These are phyloP conservation scores for Biscogniauxia sp. DNA, from an alignment of 2,329 filamentous ascomycete species.

Conservation along the genomic window DNA sequence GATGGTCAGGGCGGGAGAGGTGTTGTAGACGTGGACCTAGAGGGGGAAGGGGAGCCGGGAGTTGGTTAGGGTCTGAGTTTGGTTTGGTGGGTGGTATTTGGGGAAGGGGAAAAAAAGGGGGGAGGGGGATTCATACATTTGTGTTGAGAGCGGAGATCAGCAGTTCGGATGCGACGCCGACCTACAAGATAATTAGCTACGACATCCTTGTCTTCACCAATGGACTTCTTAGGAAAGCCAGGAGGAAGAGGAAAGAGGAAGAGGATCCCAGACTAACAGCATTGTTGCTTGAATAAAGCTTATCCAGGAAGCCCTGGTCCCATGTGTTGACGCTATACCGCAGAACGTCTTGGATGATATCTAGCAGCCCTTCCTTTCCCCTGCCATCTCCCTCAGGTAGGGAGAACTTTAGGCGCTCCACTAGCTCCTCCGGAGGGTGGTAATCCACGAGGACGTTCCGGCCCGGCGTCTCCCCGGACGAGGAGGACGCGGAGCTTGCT, in stretches of 20 bases:
- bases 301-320: conserved; percentile 95
- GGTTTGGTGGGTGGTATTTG: no score
- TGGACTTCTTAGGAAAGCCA: not conserved
- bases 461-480: conserved; percentile 8
- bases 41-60: conserved; percentile 20
- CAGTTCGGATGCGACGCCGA: conserved; percentile 81
- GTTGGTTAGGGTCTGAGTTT: not conserved
- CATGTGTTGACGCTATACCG: conserved; percentile 96
- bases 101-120: conserved; percentile 1
- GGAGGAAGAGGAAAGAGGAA: no score
- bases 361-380: conserved; percentile 72
- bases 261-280: conserved; percentile 50
- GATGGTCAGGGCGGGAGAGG: conserved; percentile 82
- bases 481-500: conserved; percentile 30
- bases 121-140: conserved; percentile 53
- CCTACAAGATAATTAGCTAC: conserved; percentile 39
- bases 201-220: not conserved
- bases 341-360: conserved; percentile 68
- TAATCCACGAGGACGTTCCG: conserved; percentile 63
- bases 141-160: conserved; percentile 86
- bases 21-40: conserved; percentile 84
- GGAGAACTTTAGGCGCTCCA: conserved; percentile 54
- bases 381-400: conserved; percentile 55
- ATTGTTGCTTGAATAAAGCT: conserved; percentile 88
- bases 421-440: conserved; percentile 56